These are phyloP conservation scores for Diplocarpon mali DNA, from an alignment of 2,329 filamentous ascomycete species.

Conservation along the genomic window DNA sequence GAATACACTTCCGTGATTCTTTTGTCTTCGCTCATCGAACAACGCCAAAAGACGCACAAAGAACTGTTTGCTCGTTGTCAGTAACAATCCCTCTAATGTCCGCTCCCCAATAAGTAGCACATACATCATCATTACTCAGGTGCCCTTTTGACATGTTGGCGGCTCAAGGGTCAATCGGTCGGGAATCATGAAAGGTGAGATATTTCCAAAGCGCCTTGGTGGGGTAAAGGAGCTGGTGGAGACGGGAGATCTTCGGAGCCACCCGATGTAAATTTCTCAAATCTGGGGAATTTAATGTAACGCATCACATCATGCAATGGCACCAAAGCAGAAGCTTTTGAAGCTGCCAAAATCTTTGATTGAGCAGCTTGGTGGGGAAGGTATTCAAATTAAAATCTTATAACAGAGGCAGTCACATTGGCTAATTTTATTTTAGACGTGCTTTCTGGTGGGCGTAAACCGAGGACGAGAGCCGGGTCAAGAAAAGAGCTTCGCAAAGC, in stretches of 20 bases:
- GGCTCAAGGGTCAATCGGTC: background rate
- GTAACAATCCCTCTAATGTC: background rate
- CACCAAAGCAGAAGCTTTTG: slow-evolving; percentile 29
- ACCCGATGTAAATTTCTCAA: background rate
- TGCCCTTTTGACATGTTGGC: slow-evolving; percentile 37
- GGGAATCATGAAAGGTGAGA: slow-evolving; percentile 2
- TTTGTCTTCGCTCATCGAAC: slow-evolving; percentile 54
- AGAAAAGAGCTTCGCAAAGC: slow-evolving; percentile 27
- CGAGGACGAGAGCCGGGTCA: slow-evolving; percentile 10
- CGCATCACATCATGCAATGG: slow-evolving; percentile 12
- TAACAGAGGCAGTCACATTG: background rate
- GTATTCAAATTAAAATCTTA: slow-evolving; percentile 15
- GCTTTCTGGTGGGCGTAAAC: slow-evolving; percentile 14
- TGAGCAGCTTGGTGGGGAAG: slow-evolving; percentile 32
- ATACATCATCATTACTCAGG: slow-evolving; percentile 51
- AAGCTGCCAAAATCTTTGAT: slow-evolving; percentile 35
- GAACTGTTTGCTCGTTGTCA: slow-evolving; percentile 43
- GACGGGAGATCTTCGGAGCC: slow-evolving; percentile 4
- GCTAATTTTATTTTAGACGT: slow-evolving; percentile 13
- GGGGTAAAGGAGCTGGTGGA: slow-evolving; percentile 11
- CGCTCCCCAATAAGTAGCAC: slow-evolving; percentile 2
- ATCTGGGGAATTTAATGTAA: slow-evolving; percentile 1
- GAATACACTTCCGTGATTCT: slow-evolving; percentile 62
- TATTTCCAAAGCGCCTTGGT: slow-evolving; percentile 4
- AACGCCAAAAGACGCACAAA: slow-evolving; percentile 58